A percentile compares a stretch with the other conserved stretches of the same genome.
phyloP scores from a whole-genome alignment of 129 eudicot species.

The Escallonia rubra region DNA sequence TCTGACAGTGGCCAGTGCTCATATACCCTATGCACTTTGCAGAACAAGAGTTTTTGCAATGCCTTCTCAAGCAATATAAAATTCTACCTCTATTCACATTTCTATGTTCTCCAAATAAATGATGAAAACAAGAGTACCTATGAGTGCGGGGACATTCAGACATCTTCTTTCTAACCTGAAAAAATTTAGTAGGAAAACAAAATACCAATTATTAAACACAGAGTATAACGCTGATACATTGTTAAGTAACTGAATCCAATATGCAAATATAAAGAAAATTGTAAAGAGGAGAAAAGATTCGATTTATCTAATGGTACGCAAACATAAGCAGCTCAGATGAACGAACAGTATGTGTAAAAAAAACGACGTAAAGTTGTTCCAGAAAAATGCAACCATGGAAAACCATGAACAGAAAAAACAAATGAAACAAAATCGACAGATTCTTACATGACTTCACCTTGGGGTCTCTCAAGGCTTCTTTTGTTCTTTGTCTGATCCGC shows the following conservation, averaged over 20 bases:
- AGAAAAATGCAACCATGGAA: neutral
- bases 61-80: too few relatives aligned
- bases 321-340: neutral
- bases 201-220: neutral
- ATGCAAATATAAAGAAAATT: neutral
- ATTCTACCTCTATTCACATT: too few relatives aligned
- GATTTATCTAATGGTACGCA: neutral
- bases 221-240: neutral
- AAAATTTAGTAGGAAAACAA: slow-evolving; percentile 4
- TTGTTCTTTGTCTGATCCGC: slow-evolving; percentile 62
- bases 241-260: neutral
- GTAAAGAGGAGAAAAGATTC: neutral
- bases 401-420: neutral
- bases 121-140: slow-evolving; percentile 42
- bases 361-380: too few relatives aligned
- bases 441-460: slow-evolving; percentile 99
- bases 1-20: too few relatives aligned
- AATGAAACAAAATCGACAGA: slow-evolving; percentile 9
- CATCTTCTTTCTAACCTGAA: slow-evolving; percentile 82
- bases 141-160: slow-evolving; percentile 70
- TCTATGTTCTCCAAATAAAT: neutral
- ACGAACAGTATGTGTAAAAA: too few relatives aligned
- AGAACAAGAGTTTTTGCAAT: too few relatives aligned
- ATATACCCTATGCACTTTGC: too few relatives aligned
- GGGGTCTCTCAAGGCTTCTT: slow-evolving; percentile 94